Evolutionary conservation across 345 rosid species (phyloP).

Genomic region (Mallotus nudiflorus): DNA sequence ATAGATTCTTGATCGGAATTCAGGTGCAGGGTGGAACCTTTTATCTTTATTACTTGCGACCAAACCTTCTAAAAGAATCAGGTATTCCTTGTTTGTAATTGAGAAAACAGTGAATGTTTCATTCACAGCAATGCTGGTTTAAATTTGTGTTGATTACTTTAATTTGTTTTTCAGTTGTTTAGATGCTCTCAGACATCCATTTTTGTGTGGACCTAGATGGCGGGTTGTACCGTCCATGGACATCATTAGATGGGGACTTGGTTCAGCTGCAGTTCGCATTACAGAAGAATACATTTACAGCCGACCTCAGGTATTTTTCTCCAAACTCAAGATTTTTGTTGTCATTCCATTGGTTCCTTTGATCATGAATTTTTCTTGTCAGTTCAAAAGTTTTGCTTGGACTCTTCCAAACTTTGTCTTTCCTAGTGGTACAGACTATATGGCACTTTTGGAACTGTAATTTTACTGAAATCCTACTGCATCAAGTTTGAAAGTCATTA

Average conservation of each 20-base stretch:
- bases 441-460: neutral
- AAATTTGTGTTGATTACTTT: conserved; percentile 1
- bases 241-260: conserved; percentile 93
- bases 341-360: neutral
- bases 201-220: conserved; percentile 96
- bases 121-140: neutral
- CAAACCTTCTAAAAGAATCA: conserved; percentile 73
- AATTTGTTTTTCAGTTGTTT: conserved; percentile 53
- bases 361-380: neutral
- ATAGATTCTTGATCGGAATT: conserved; percentile 93
- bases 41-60: conserved; percentile 76
- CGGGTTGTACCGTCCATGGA: conserved; percentile 85
- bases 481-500: neutral
- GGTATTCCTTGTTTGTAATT: conserved; percentile 37
- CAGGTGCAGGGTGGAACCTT: conserved; percentile 99
- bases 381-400: neutral
- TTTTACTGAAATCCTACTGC: neutral
- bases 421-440: neutral
- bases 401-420: neutral
- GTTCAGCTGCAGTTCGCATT: conserved; percentile 87
- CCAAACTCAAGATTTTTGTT: neutral
- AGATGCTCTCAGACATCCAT: conserved; percentile 92
- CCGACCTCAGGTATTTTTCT: conserved; percentile 61
- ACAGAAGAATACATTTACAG: conserved; percentile 85
- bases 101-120: neutral